phyloP scores from a whole-genome alignment of 1,284 basidiomycete species.

The Dichomitus squalens region DNA sequence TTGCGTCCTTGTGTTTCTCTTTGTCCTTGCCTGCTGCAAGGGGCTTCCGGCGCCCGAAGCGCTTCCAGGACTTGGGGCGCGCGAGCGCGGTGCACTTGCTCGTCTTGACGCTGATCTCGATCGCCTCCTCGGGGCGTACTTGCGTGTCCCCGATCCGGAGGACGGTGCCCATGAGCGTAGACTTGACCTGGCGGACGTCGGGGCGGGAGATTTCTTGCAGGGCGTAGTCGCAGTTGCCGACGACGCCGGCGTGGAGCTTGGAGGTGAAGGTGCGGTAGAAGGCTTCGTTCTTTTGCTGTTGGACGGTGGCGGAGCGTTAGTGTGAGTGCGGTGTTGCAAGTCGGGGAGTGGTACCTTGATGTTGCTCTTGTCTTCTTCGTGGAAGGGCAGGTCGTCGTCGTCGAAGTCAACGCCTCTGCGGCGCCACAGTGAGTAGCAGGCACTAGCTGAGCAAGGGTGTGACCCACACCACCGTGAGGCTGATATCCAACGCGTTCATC shows the following conservation, averaged over 20 bases:
- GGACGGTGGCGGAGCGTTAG: conserved; percentile 6
- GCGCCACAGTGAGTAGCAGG: conserved; percentile 3
- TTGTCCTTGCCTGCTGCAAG: conserved; percentile 33
- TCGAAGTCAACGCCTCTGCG: conserved; percentile 84
- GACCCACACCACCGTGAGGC: conserved; percentile 68
- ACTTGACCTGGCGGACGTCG: conserved; percentile 69
- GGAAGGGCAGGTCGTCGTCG: conserved; percentile 65
- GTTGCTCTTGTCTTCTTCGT: conserved; percentile 67
- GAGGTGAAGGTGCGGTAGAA: conserved; percentile 68
- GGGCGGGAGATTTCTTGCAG: conserved; percentile 72
- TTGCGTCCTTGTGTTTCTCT: conserved; percentile 34
- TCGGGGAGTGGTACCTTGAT: conserved; percentile 57
- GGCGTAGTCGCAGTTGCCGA: conserved; percentile 76
- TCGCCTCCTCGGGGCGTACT: conserved; percentile 62
- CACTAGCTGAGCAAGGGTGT: background rate
- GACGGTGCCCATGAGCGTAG: conserved; percentile 60
- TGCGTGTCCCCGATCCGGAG: conserved; percentile 80
- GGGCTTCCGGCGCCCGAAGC: conserved; percentile 57
- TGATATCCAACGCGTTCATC: conserved; percentile 61
- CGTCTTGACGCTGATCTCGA: conserved; percentile 77
- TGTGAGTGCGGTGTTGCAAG: background rate
- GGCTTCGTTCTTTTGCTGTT: conserved; percentile 73
- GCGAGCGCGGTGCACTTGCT: conserved; percentile 83
- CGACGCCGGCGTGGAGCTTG: conserved; percentile 47
- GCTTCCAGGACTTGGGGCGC: conserved; percentile 81